Conservation (phyloP, 345 rosid genomes). For the Carallia brachiata region DNA sequence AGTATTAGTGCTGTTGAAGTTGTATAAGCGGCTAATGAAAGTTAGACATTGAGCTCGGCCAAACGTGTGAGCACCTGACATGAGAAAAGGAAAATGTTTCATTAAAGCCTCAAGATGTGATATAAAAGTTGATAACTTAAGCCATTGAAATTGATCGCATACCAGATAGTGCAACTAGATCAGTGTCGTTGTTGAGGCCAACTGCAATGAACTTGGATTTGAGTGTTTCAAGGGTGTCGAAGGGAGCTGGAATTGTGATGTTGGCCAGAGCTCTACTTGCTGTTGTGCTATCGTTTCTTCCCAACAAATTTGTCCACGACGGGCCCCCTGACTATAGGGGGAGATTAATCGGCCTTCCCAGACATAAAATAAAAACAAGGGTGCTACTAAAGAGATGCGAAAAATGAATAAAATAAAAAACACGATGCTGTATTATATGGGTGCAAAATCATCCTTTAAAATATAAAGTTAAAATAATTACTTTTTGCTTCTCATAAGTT, state of each 20-base stretch:
- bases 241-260: constrained; percentile 13
- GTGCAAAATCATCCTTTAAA: too few species aligned
- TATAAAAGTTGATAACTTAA: too few species aligned
- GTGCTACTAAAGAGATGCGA: too few species aligned
- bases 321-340: constrained; percentile 37
- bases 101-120: not conserved
- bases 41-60: constrained; percentile 47
- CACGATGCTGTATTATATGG: too few species aligned
- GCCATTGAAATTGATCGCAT: not conserved
- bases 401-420: too few species aligned
- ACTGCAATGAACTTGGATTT: constrained; percentile 13
- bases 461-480: too few species aligned
- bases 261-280: constrained; percentile 27
- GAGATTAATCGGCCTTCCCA: not conserved
- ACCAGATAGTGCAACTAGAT: constrained; percentile 31
- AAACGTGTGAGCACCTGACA: constrained; percentile 64
- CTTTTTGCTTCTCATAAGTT: too few species aligned
- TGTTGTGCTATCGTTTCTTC: constrained; percentile 38
- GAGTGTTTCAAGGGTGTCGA: not conserved
- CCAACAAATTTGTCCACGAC: constrained; percentile 24
- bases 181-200: constrained; percentile 23
- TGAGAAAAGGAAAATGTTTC: not conserved
- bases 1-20: constrained; percentile 37
- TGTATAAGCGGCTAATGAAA: constrained; percentile 39
- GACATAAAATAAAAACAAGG: too few species aligned